phyloP scores from a whole-genome alignment of 495 filamentous ascomycete species.

The Alectoria sarmentosa region DNA sequence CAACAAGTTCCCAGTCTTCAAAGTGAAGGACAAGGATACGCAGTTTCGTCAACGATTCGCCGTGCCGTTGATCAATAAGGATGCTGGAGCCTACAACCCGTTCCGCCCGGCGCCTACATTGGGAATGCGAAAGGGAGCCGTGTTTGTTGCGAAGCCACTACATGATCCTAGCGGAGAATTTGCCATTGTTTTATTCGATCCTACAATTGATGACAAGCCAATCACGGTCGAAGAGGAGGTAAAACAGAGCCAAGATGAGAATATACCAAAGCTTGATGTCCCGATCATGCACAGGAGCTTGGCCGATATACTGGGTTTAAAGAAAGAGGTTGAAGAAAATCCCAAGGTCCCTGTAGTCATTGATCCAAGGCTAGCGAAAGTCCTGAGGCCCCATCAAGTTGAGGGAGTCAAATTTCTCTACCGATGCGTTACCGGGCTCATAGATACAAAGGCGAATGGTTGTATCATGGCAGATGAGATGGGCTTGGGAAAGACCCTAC shows the following conservation, averaged over 20 bases:
- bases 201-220: conserved; percentile 75
- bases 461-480: conserved; percentile 99
- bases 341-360: conserved; percentile 96
- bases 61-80: conserved; percentile 81
- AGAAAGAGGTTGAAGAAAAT: conserved; percentile 74
- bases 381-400: conserved; percentile 92
- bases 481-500: conserved; percentile 90
- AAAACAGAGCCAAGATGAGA: conserved; percentile 45
- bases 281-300: conserved; percentile 88
- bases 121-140: conserved; percentile 74
- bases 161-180: conserved; percentile 96
- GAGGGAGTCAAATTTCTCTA: conserved; percentile 99
- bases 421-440: conserved; percentile 82
- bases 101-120: conserved; percentile 76
- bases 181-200: conserved; percentile 92
- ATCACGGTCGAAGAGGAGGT: conserved; percentile 43
- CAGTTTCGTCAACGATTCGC: conserved; percentile 78
- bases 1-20: conserved; percentile 86
- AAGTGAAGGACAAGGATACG: conserved; percentile 76
- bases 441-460: conserved; percentile 89
- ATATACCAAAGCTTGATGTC: conserved; percentile 58
- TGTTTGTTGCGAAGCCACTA: conserved; percentile 82
- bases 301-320: conserved; percentile 91
- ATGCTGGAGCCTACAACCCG: conserved; percentile 60
- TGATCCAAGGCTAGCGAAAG: conserved; percentile 84